phyloP scores from a whole-genome alignment of 2,329 filamentous ascomycete species.

The Cordyceps sp. region DNA sequence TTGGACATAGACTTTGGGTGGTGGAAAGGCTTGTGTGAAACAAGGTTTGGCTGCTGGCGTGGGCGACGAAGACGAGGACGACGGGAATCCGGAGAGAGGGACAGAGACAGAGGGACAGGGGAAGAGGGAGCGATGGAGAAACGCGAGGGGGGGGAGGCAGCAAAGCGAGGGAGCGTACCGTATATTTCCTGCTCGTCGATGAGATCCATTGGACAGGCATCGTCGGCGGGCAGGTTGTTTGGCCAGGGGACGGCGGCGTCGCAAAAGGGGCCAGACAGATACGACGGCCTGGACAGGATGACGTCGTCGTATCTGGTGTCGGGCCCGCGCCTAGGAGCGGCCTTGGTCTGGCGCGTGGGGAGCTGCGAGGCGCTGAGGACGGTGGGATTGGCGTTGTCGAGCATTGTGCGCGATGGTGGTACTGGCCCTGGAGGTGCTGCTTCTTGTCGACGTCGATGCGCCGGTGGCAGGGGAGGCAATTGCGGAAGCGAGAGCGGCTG shows the following conservation, averaged over 20 bases:
- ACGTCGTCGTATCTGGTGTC: constrained; percentile 30
- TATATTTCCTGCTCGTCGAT: constrained; percentile 98
- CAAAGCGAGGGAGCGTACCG: constrained; percentile 38
- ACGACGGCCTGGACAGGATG: constrained; percentile 27
- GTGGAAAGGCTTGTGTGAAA: no score
- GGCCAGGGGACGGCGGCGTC: constrained; percentile 17
- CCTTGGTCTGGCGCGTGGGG: constrained; percentile 51
- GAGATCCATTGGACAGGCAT: constrained; percentile 53
- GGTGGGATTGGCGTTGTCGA: constrained; percentile 79
- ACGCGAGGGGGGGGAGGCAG: no score
- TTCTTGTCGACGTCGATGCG: not conserved
- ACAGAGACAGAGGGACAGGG: not conserved
- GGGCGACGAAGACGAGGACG: no score
- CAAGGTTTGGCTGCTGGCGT: no score
- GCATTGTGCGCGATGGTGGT: constrained; percentile 7
- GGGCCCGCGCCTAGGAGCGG: constrained; percentile 26
- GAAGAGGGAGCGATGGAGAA: not conserved
- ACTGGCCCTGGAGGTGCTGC: no score
- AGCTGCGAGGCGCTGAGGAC: constrained; percentile 80
- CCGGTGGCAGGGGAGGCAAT: no score
- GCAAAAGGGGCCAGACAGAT: constrained; percentile 23
- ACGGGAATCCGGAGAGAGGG: no score
- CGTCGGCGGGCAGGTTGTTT: constrained; percentile 24
- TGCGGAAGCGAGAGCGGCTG: not conserved
- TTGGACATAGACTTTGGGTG: no score